Conservation (phyloP, 768 basidiomycete genomes). For the Rhizopogon roseolus region DNA sequence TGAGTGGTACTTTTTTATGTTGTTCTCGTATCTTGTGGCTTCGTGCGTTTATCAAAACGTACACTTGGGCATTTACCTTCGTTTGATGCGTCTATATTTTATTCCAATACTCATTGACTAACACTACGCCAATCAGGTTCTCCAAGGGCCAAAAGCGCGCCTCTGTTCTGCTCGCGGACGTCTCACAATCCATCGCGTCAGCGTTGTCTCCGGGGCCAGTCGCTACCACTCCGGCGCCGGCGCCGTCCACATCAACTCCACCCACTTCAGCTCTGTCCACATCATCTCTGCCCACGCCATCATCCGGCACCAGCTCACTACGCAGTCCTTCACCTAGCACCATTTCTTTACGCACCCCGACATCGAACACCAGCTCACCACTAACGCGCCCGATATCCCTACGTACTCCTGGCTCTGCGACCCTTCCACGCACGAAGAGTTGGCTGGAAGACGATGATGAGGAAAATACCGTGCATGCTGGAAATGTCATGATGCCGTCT, state of each 20-base stretch:
- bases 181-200: slow-evolving; percentile 51
- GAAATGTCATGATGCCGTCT: slow-evolving; percentile 23
- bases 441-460: slow-evolving; percentile 39
- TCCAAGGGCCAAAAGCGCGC: slow-evolving; percentile 66
- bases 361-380: slow-evolving; percentile 6
- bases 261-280: slow-evolving; percentile 19
- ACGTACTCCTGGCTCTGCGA: slow-evolving; percentile 10
- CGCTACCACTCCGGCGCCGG: slow-evolving; percentile 20
- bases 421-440: slow-evolving; percentile 6
- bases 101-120: not conserved
- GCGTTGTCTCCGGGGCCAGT: slow-evolving; percentile 38
- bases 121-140: slow-evolving; percentile 36
- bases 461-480: slow-evolving; percentile 18
- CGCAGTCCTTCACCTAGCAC: slow-evolving; percentile 8
- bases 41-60: not conserved
- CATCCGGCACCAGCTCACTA: slow-evolving; percentile 8
- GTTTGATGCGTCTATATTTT: too few relatives aligned
- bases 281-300: slow-evolving; percentile 13
- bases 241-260: slow-evolving; percentile 11
- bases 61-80: too few relatives aligned
- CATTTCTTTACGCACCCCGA: slow-evolving; percentile 6
- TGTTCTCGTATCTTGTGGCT: not conserved
- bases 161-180: slow-evolving; percentile 58
- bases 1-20: slow-evolving; percentile 21
- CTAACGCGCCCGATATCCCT: slow-evolving; percentile 14